Evolutionary conservation across 2,329 filamentous ascomycete genomes (phyloP), one percentile per base, ranked within the genome.

Genomic region (Nigrospora osmanthi): DNA sequence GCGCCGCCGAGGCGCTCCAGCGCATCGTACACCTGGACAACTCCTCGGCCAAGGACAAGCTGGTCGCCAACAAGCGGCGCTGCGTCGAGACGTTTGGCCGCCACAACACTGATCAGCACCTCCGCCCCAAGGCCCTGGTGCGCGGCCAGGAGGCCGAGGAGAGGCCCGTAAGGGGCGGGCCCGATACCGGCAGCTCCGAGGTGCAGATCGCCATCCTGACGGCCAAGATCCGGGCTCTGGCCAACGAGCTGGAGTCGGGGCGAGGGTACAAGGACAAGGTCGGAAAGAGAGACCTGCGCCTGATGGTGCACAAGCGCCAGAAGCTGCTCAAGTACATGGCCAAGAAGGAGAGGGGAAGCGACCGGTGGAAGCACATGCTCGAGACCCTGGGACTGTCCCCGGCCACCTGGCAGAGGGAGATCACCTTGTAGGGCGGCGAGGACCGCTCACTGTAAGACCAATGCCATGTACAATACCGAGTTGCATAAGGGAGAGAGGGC

Each of bases 131-230:
- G 61, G 70, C 77, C 3, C 63, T 70, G 36, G 71, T 70, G 14
- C 56, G 62, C 34, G 68, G 72, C 35, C 56, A 71, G 60, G 40
- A 60, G 59, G 49, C 61, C 47, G 60, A 63, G 54, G 64, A 65
- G 47, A 66, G 56, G 68, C 69, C 64, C 47, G 52, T 54, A 23
- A 84, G 94, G 31, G 81, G 83, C n/a, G 93, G 93, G 0, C 86
- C 85, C 6, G 93, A 98, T 62, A 98, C 91, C 1, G 93, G 93
- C 33, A 95, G 88, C 56, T 88, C 88, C 7, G 93, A 98, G 68
- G 94, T 98, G n/a, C 93, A 98, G 72, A 89, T 94, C 53, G 90
- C 89, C 38, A 94, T 98, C 55, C 67, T 98, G 62, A 98, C 93
- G 3, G 80, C 89, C 46, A 97, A 96, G 76, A 98, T 98, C 61